Base-by-base conservation (phyloP, 2,329 filamentous ascomycete species). In the Cladophialophora carrionii region DNA sequence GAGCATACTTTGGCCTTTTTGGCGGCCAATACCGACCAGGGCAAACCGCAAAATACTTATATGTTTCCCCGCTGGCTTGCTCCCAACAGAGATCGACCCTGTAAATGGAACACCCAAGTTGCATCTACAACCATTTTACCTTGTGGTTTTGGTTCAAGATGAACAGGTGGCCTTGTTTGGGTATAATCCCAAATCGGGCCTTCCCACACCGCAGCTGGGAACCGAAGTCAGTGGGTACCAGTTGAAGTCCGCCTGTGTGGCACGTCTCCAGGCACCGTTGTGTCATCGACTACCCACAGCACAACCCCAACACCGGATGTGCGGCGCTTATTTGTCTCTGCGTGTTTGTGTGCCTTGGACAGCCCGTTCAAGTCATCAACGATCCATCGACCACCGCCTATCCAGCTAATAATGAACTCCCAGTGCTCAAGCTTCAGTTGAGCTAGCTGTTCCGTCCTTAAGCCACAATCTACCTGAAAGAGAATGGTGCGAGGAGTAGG, bases 381-480 rank as follows among this genome's bases (percentile, higher is more conserved):
- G 14, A 20, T 20, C 37, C 48, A 51, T 14, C 20, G 48, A 51
- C 22, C 48, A 51, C 48, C 7, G 48, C 20, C 8, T 51, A 12
- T 26, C 12, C 20, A 22, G 48, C 48, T 51, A 5, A 34, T 20
- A 31, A 10, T 54, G 52, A 29, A 34, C 7, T 20, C n/a, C 1
- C 29, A 20, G 52, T 31, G 52, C 52, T 31, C 7, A 34, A 20
- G 9, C 29, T 34, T 10, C 29, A 34, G 17, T 10, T 29, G 24
- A 34, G 10, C 20, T 57, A 20, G 32, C 31, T 57, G 32, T 22
- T 20, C n/a, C 41, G 17, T 14, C 54, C 32, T 55, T 53, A 64
- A 60, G 65, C 65, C 65, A 62, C 65, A 52, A 61, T 64, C n/a
- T 58, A 32, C 61, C 62, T 41, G 24, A 20, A 26, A 54, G 17